Conservation (phyloP, 148 eudicot genomes). For the Amaranthus cruentus region DNA sequence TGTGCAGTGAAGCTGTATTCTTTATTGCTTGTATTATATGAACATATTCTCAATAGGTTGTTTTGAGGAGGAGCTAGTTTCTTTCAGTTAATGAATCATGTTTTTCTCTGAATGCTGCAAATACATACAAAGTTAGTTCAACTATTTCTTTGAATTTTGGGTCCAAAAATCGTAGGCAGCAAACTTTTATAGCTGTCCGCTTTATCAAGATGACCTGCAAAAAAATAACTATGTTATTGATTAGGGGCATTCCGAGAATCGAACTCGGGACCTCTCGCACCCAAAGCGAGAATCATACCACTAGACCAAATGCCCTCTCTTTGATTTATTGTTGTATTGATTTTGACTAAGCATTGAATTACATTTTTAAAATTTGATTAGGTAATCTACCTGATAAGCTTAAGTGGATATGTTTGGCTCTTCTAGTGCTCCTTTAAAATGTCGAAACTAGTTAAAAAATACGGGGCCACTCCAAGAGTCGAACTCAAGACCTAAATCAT, state of each 20-base stretch:
- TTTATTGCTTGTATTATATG: neutral
- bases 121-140: neutral
- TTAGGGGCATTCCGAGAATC: constrained; percentile 34
- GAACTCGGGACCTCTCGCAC: constrained; percentile 86
- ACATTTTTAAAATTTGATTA: too few relatives aligned
- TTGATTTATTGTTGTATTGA: neutral
- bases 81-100: neutral
- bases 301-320: constrained; percentile 56
- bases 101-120: neutral
- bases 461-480: too few relatives aligned
- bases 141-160: neutral
- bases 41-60: neutral
- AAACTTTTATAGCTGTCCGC: neutral
- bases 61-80: neutral
- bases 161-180: neutral
- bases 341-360: too few relatives aligned
- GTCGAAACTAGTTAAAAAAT: too few relatives aligned
- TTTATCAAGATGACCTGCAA: neutral
- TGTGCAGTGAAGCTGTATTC: neutral
- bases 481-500: too few relatives aligned
- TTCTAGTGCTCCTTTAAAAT: too few relatives aligned
- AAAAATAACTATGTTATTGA: neutral
- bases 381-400: too few relatives aligned
- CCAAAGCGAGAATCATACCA: constrained; percentile 88
- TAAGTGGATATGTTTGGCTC: too few relatives aligned